Percentiles rank a stretch among this genome's conserved stretches.
These are phyloP conservation scores for Leucoagaricus sp. DNA, from an alignment of 1,284 basidiomycete genomes.

Conservation along the genomic window DNA sequence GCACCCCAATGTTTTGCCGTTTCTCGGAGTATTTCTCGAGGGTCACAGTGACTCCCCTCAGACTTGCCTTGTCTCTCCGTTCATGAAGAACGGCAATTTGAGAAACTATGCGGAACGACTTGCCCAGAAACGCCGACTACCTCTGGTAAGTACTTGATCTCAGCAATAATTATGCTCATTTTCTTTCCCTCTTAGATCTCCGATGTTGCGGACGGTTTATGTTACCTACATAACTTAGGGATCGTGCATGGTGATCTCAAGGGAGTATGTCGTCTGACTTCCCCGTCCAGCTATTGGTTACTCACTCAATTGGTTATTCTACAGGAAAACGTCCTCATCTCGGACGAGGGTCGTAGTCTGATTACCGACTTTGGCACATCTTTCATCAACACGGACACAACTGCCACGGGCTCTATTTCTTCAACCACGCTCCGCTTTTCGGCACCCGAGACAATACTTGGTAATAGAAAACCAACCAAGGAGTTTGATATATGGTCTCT, in stretches of 20 bases:
- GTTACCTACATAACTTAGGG: neutral
- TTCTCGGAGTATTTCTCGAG: neutral
- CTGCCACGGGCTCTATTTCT: neutral
- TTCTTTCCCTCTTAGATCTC: neutral
- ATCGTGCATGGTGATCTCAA: neutral
- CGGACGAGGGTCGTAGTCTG: neutral
- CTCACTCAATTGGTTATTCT: neutral
- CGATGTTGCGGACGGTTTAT: neutral
- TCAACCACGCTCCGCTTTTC: neutral
- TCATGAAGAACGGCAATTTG: neutral
- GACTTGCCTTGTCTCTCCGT: neutral
- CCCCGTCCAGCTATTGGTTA: neutral
- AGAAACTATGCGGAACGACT: neutral
- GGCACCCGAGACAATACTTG: neutral
- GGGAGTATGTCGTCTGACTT: neutral
- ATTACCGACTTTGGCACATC: neutral
- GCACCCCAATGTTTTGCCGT: neutral
- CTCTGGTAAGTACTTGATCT: neutral
- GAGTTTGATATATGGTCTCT: neutral
- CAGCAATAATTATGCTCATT: too few relatives aligned
- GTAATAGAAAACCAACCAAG: neutral
- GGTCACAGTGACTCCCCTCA: neutral
- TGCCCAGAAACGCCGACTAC: neutral
- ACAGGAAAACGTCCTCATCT: neutral
- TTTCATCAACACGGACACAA: neutral